Percentiles rank a stretch among this genome's conserved stretches.
Evolutionary conservation across 2,329 filamentous ascomycete genomes (phyloP).

Genomic region (Xylaria digitata): DNA sequence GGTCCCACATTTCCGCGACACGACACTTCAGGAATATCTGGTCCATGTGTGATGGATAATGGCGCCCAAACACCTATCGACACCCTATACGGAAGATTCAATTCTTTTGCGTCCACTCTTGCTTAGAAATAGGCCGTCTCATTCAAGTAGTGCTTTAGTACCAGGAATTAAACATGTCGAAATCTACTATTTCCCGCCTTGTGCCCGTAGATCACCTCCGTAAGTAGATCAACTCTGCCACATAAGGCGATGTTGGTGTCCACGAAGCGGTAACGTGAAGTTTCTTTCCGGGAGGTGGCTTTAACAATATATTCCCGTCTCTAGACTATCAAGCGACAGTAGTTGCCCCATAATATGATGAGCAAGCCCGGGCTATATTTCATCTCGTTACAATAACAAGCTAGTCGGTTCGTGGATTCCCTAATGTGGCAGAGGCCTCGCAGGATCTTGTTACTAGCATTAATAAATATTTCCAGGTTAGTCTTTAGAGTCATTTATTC

Average conservation of each 20-base stretch:
- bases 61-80: not conserved
- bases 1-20: no score
- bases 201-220: conserved; percentile 28
- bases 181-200: conserved; percentile 23
- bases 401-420: conserved; percentile 43
- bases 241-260: conserved; percentile 17
- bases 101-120: conserved; percentile 8
- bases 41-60: conserved; percentile 15
- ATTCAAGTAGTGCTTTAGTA: not conserved
- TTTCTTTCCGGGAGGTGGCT: conserved; percentile 36
- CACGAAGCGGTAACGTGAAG: conserved; percentile 9
- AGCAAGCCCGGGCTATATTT: conserved; percentile 43
- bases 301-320: conserved; percentile 42
- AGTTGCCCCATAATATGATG: conserved; percentile 43
- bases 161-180: not conserved
- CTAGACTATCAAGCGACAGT: conserved; percentile 44
- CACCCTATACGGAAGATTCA: conserved; percentile 9
- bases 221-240: conserved; percentile 21
- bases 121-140: not conserved
- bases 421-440: conserved; percentile 46
- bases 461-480: conserved; percentile 34
- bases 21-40: conserved; percentile 20
- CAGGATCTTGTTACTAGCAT: conserved; percentile 43
- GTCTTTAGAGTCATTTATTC: no score
- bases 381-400: conserved; percentile 32